Evolutionary conservation across 2,329 filamentous ascomycete species (phyloP).

Genomic region (Alternaria angustiovoidea): DNA sequence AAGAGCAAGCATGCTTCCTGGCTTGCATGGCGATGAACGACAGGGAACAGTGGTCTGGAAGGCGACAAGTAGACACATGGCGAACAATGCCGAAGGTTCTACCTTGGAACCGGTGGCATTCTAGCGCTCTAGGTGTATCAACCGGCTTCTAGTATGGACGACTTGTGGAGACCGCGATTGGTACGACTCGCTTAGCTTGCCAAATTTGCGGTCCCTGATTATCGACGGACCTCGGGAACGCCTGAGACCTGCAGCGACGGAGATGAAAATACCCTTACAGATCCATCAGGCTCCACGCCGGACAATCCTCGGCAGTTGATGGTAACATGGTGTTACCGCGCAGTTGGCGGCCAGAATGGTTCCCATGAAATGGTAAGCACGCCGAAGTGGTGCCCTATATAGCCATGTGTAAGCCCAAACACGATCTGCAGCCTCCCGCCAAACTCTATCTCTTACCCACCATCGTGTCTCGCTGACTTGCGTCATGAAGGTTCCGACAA

Average conservation of each 20-base stretch:
- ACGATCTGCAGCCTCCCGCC: conserved; percentile 13
- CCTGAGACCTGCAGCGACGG: conserved; percentile 14
- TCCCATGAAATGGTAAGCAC: not conserved
- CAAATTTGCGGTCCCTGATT: conserved; percentile 6
- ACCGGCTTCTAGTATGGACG: conserved; percentile 5
- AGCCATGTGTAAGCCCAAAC: conserved; percentile 12
- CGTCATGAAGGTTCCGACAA: conserved; percentile 19
- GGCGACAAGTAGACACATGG: not conserved
- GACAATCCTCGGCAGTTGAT: conserved; percentile 16
- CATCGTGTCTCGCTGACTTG: conserved; percentile 6
- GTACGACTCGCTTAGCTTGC: conserved; percentile 7
- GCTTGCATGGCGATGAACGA: conserved; percentile 9
- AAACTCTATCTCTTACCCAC: conserved; percentile 13
- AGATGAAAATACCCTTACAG: conserved; percentile 16
- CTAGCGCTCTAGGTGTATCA: not conserved
- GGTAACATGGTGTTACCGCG: not conserved
- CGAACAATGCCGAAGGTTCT: conserved; percentile 2
- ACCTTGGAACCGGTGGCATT: not conserved
- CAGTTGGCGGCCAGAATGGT: conserved; percentile 17
- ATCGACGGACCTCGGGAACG: not conserved
- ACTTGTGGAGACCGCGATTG: not conserved
- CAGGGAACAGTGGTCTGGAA: conserved; percentile 4
- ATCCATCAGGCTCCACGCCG: conserved; percentile 11
- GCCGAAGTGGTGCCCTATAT: conserved; percentile 14
- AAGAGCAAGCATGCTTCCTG: not conserved